Evolutionary conservation across 768 basidiomycete genomes (phyloP), one percentile per base, ranked within the genome.

Genomic region (Lyophyllum semitale): DNA sequence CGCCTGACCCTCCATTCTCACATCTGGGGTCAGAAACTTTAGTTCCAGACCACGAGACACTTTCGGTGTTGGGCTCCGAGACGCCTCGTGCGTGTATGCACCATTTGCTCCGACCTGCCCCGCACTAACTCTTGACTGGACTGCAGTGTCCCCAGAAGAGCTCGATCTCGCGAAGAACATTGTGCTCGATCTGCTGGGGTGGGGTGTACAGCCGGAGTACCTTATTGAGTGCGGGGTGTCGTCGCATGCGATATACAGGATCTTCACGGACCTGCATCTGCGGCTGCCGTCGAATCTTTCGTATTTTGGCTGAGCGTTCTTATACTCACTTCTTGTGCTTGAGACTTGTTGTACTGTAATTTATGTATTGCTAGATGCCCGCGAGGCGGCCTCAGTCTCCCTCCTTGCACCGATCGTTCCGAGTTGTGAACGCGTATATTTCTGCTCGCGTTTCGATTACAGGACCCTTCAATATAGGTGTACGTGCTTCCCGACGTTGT

Each of bases 141-240:
- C 26, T 48, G 4, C 49, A 81, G 79, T 81, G 63, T 71, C 77
- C 12, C 63, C 63, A 40, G 70, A 72, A 35, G 73, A 80, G 18
- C 68, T 80, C 44, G 71, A 77, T 26, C 67, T 63, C 17, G 78
- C 79, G 43, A 80, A 80, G 57, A 65, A 66, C 15, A 66, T 81
- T 29, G 76, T 84, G n/a, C 73, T 82, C 26, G 82, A 83, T 62
- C 70, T 84, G n/a, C 69, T 83, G 7, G 79, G 82, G 12, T 82
- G 80, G 80, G 80, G 80, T 22, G 80, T 83, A 23, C 63, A 70
- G 5, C 76, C 79, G 1, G 78, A 82, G 64, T 78, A 80, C 59
- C 71, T 82, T 7, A 62, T 81, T 43, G 71, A 75, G 15, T 71
- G 62, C 18, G 80, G 80, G 5, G 68, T 84, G 27, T 78, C 79